phyloP scores from a whole-genome alignment of 805 yeast species.

The Lipomyces orientalis region DNA sequence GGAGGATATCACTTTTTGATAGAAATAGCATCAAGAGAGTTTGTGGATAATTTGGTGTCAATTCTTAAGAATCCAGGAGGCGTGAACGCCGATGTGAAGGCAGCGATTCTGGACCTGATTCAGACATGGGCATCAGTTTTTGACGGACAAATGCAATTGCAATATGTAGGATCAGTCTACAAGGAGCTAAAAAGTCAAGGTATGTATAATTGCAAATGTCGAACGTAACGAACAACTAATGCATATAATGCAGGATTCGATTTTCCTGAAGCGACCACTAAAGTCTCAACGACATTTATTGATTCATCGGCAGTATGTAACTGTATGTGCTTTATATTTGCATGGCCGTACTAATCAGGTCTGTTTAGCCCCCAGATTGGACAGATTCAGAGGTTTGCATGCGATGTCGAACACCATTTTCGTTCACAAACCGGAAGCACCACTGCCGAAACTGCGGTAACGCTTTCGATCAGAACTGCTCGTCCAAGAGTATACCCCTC shows the following conservation, averaged over 20 bases:
- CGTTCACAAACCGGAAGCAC: slow-evolving; percentile 87
- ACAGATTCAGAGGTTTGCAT: slow-evolving; percentile 93
- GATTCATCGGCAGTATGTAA: slow-evolving; percentile 70
- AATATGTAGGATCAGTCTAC: slow-evolving; percentile 68
- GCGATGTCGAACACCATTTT: slow-evolving; percentile 83
- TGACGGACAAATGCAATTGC: slow-evolving; percentile 66
- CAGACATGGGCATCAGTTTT: slow-evolving; percentile 82
- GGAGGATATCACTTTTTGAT: slow-evolving; percentile 85
- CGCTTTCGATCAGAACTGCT: slow-evolving; percentile 84
- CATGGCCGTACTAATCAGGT: too few relatives aligned
- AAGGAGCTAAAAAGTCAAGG: slow-evolving; percentile 65
- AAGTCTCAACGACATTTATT: slow-evolving; percentile 54
- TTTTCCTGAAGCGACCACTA: slow-evolving; percentile 40
- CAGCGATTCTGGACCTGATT: slow-evolving; percentile 63
- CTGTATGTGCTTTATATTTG: background rate
- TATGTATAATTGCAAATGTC: background rate
- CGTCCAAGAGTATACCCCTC: slow-evolving; percentile 71
- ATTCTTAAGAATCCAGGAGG: slow-evolving; percentile 48
- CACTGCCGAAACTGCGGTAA: slow-evolving; percentile 99
- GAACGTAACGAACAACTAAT: slow-evolving; percentile 22
- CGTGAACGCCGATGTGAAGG: slow-evolving; percentile 60
- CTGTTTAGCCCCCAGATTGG: slow-evolving; percentile 85
- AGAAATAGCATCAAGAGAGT: slow-evolving; percentile 83
- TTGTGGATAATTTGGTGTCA: slow-evolving; percentile 73
- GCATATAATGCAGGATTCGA: slow-evolving; percentile 41